Conservation (phyloP, 331 rosid species). For the Acacia concinna region DNA sequence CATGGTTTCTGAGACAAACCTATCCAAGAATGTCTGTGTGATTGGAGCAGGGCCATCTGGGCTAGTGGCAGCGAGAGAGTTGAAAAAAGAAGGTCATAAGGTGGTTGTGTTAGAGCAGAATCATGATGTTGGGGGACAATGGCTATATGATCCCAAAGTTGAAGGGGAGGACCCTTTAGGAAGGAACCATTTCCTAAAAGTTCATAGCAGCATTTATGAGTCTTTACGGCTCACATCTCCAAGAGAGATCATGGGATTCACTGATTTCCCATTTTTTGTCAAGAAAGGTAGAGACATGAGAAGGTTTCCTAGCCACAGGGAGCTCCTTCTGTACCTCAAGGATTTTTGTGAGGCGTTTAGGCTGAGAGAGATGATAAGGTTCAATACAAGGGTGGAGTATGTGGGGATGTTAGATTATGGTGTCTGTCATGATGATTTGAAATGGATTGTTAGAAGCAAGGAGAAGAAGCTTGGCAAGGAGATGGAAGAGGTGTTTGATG, state of each 20-base stretch:
- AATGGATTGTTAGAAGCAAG: constrained; percentile 70
- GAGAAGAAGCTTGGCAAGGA: constrained; percentile 43
- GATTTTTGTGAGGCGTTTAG: constrained; percentile 75
- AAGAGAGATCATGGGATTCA: constrained; percentile 84
- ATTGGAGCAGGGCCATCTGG: constrained; percentile 94
- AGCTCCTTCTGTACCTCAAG: constrained; percentile 58
- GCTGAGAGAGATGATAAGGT: constrained; percentile 70
- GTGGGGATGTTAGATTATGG: constrained; percentile 69
- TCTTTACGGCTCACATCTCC: constrained; percentile 80
- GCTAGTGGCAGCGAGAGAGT: constrained; percentile 81
- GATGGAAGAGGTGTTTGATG: constrained; percentile 76
- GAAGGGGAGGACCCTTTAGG: constrained; percentile 72
- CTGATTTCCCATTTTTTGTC: constrained; percentile 72
- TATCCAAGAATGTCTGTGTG: constrained; percentile 67
- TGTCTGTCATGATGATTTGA: constrained; percentile 52
- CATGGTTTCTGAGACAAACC: constrained; percentile 57
- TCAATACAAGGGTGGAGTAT: constrained; percentile 69
- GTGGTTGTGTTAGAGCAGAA: constrained; percentile 72
- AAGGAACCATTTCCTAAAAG: constrained; percentile 45
- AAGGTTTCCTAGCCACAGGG: constrained; percentile 83
- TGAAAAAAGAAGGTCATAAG: constrained; percentile 75
- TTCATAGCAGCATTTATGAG: constrained; percentile 72
- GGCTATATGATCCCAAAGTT: constrained; percentile 75
- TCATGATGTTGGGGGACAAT: constrained; percentile 92
- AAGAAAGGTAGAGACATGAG: constrained; percentile 83